Base-by-base conservation (phyloP, 208 protist species). In the Phytomonas sp. region DNA sequence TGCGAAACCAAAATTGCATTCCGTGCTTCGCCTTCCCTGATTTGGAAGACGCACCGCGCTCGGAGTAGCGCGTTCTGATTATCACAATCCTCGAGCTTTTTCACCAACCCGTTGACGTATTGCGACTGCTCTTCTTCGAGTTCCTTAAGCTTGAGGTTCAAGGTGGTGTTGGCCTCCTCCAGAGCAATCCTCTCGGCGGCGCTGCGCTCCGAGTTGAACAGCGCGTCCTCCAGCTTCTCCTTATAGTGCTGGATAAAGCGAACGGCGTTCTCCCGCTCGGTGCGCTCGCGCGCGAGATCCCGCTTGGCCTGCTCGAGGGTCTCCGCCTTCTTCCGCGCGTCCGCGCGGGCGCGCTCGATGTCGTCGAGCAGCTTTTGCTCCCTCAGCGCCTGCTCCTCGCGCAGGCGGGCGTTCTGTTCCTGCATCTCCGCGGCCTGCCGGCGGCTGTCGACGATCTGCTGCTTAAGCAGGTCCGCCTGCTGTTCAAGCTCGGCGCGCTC, bases 321-420 rank as follows among this genome's bases (percentile, higher is more conserved):
- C 12, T 49, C 7, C 19, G 6, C 40, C 40, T 49, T 49, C 40
- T 23, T 2, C 10, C 40, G 40, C 7, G 14, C 40, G 3, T 10
- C 40, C 2, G 6, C 40, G 12, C 14, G 40, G 40, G 40, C 40
- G 40, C 40, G 12, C 33, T 45, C 72, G 29, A 70, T 66, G 19
- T 76, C 66, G 61, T 81, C 77, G 36, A 77, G 42, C 12, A 80
- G 42, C 63, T 74, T 69, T 3, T 66, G 60, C 63, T 87, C 78
- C 30, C 69, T 56, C 16, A 68, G 29, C 1, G 66, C 62, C 62
- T 82, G 71, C 63, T 82, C 76, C 29, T 78, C 64, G 52, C 78
- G 45, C 36, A 81, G 63, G 6, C 70, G 37, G 49, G 66, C 49
- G 61, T 79, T 81, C 67, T 75, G 29, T 66, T 49, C 63, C 61